Base-by-base conservation (phyloP, 108 stramenopile species). In the Asterionellopsis glacialis region DNA sequence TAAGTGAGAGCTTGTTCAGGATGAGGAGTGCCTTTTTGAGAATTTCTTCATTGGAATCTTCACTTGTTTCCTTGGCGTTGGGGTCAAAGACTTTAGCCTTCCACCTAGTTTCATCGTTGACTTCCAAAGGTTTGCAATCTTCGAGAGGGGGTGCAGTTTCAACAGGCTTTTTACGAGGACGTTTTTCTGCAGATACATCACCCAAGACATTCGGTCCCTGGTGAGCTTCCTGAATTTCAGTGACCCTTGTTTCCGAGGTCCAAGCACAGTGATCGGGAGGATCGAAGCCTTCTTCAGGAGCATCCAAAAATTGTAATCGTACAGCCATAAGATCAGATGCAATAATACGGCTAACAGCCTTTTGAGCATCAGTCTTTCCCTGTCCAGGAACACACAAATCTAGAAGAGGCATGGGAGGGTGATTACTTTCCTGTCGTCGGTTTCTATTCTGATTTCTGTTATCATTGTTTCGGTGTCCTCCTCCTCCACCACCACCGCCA, bases 1-100 rank as follows among this genome's bases (percentile, higher is more conserved):
- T 93, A 60, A 88, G 75, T 2, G 87, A 92, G 39, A 96, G 69
- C 79, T 96, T 96, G 83, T 96, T 96, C 15, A 96, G 82, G 59
- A 96, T 88, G 51, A 87, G 61, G 24, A 84, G 61, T 16, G 84
- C 89, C 65, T 79, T 80, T 59, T 70, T 68, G 14, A 83, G 51
- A 50, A 81, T 64, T 21, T 68, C 90, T 18, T 85, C 84, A 19
- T 70, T 65, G 24, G 62, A 68, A 27, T 77, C 73, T 14, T 28
- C 56, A 9, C 23, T n/a, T 10, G 38, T 70, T 68, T 65, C 64
- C 21, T 60, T 68, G 48, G 64, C 48, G 9, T 61, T 10, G 19
- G 27, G 25, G 16, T 56, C 68, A 21, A 75, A 51, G 39, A 80
- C 76, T 49, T 64, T 68, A 16, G 76, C 55, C 59, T 87, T 90